phyloP scores from a whole-genome alignment of 176 grass and related monocot species.

The Oryza glaberrima region DNA sequence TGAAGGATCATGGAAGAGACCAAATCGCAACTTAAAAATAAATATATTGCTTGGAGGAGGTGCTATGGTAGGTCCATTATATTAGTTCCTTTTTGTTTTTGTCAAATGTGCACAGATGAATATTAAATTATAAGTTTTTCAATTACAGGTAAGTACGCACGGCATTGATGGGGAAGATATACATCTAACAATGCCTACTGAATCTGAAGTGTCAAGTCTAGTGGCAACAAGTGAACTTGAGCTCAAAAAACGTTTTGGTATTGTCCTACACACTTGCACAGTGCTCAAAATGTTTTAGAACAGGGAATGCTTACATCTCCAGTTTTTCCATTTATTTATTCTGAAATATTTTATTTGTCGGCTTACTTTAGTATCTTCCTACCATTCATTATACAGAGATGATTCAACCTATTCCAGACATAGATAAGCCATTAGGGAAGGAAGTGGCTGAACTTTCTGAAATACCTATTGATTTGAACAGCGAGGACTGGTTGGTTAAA shows the following conservation, averaged over 20 bases:
- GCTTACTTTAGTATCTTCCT: constrained; percentile 10
- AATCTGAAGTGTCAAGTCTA: constrained; percentile 61
- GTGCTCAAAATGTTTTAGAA: constrained; percentile 7
- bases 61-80: constrained; percentile 65
- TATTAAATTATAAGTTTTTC: background rate
- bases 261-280: background rate
- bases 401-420: constrained; percentile 63
- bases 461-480: constrained; percentile 79
- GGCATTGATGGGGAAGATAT: constrained; percentile 81
- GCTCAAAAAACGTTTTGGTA: constrained; percentile 68
- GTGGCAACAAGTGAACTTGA: constrained; percentile 61
- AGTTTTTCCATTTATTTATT: background rate
- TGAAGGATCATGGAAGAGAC: constrained; percentile 72
- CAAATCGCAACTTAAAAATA: constrained; percentile 61
- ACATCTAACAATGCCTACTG: constrained; percentile 61
- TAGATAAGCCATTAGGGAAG: constrained; percentile 52
- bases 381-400: constrained; percentile 56
- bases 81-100: constrained; percentile 12
- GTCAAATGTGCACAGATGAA: background rate
- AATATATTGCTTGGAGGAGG: constrained; percentile 81
- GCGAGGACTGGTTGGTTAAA: constrained; percentile 80
- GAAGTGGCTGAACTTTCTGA: constrained; percentile 75
- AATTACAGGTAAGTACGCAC: constrained; percentile 61
- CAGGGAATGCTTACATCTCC: background rate
- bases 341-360: background rate